phyloP scores from a whole-genome alignment of 306 rosid genomes.

The Pterocarpus santalinus region DNA sequence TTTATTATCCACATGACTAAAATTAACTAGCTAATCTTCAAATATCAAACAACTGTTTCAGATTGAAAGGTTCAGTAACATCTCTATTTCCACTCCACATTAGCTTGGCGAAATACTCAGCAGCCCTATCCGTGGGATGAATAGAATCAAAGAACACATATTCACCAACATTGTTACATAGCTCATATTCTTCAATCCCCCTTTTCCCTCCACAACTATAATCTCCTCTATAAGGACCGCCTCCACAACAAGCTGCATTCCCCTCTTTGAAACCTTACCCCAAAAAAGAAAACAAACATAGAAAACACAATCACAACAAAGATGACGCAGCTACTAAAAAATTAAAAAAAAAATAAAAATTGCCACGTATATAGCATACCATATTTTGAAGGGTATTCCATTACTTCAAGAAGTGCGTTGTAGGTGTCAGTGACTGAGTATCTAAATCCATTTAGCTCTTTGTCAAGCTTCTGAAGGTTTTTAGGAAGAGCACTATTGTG shows the following conservation, averaged over 20 bases:
- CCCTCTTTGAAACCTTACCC: conserved; percentile 61
- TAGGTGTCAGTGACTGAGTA: conserved; percentile 51
- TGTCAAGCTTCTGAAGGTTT: conserved; percentile 41
- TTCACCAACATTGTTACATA: conserved; percentile 53
- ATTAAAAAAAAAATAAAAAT: not conserved
- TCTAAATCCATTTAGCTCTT: conserved; percentile 50
- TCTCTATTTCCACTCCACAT: conserved; percentile 49
- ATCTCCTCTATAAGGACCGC: conserved; percentile 63
- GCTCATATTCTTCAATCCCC: conserved; percentile 44
- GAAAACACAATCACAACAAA: not conserved
- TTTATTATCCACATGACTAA: too few relatives aligned
- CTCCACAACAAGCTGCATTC: conserved; percentile 67
- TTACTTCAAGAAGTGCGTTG: not conserved
- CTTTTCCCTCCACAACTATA: conserved; percentile 72
- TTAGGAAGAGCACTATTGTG: conserved; percentile 55
- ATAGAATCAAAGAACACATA: conserved; percentile 59
- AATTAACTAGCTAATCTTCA: not conserved
- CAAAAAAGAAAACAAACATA: not conserved
- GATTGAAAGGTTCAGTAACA: conserved; percentile 45
- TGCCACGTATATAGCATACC: not conserved
- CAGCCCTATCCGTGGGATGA: conserved; percentile 59
- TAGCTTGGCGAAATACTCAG: conserved; percentile 47
- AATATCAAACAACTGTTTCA: conserved; percentile 48
- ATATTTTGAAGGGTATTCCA: conserved; percentile 53
- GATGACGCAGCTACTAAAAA: not conserved